A percentile compares a stretch with the other conserved stretches of the same genome.
phyloP scores from a whole-genome alignment of 805 yeast genomes.

The Nakazawaea sp. region DNA sequence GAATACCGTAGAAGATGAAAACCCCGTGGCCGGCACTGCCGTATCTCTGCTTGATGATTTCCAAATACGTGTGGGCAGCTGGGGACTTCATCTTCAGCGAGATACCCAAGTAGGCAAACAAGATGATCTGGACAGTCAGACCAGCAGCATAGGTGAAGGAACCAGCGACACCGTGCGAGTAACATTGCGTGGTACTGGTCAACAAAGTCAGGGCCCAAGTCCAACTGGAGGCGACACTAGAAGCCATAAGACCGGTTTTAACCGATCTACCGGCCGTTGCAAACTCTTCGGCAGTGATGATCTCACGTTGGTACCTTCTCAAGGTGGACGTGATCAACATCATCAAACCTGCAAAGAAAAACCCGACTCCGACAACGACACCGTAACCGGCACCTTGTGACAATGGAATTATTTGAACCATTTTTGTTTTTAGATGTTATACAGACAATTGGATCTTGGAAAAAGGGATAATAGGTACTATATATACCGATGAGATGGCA shows the following conservation, averaged over 20 bases:
- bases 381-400: slow-evolving; percentile 86
- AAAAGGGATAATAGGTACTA: too few species aligned
- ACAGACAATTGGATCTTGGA: too few species aligned
- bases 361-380: slow-evolving; percentile 82
- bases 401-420: slow-evolving; percentile 8
- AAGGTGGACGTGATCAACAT: slow-evolving; percentile 63
- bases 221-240: slow-evolving; percentile 94
- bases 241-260: slow-evolving; percentile 74
- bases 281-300: slow-evolving; percentile 89
- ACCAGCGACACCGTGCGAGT: slow-evolving; percentile 71
- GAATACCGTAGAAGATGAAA: slow-evolving; percentile 73
- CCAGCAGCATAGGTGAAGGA: slow-evolving; percentile 87
- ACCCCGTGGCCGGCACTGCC: slow-evolving; percentile 70
- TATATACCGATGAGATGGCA: too few species aligned
- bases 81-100: slow-evolving; percentile 89
- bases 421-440: too few species aligned
- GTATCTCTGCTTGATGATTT: slow-evolving; percentile 73
- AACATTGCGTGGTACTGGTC: slow-evolving; percentile 73
- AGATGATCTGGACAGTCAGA: slow-evolving; percentile 80
- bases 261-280: slow-evolving; percentile 90
- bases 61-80: slow-evolving; percentile 85
- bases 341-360: slow-evolving; percentile 68
- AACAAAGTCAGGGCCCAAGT: slow-evolving; percentile 84
- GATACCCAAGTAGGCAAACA: slow-evolving; percentile 82
- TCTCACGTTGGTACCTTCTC: slow-evolving; percentile 75